Evolutionary conservation across 2,329 filamentous ascomycete genomes (phyloP).

Genomic region (Cercospora zeina): DNA sequence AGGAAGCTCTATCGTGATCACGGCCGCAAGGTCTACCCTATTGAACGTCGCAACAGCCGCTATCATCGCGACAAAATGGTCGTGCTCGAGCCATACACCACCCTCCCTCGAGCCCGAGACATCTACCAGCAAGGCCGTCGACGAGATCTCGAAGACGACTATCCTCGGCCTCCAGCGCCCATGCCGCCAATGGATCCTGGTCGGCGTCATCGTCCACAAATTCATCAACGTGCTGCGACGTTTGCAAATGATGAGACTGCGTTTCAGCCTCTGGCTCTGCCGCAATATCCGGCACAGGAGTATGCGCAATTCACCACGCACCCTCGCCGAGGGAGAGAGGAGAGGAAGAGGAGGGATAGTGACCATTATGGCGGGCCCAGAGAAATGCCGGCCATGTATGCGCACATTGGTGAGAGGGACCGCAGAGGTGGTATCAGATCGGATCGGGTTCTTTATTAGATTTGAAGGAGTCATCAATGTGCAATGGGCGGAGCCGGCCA

Average conservation of each 20-base stretch:
- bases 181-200: not conserved
- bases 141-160: not conserved
- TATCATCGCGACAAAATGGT: not conserved
- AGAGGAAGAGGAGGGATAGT: slow-evolving; percentile 3
- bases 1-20: slow-evolving; percentile 7
- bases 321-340: not conserved
- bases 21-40: slow-evolving; percentile 3
- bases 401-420: not conserved
- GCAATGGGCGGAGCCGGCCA: not conserved
- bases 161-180: slow-evolving; percentile 4
- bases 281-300: not conserved
- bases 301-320: not conserved
- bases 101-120: not conserved
- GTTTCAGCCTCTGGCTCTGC: not conserved
- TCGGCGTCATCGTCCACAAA: not conserved
- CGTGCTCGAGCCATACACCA: slow-evolving; percentile 12
- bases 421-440: not conserved
- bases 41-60: slow-evolving; percentile 7
- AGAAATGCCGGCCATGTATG: not conserved
- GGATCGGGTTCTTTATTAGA: not conserved
- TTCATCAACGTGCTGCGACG: slow-evolving; percentile 12
- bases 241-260: not conserved
- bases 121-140: not conserved
- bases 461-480: not conserved
- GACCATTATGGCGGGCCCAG: not conserved